Percentiles rank a stretch among this genome's conserved stretches.
phyloP scores from a whole-genome alignment of 768 basidiomycete genomes.

The Cytidiella melzeri region DNA sequence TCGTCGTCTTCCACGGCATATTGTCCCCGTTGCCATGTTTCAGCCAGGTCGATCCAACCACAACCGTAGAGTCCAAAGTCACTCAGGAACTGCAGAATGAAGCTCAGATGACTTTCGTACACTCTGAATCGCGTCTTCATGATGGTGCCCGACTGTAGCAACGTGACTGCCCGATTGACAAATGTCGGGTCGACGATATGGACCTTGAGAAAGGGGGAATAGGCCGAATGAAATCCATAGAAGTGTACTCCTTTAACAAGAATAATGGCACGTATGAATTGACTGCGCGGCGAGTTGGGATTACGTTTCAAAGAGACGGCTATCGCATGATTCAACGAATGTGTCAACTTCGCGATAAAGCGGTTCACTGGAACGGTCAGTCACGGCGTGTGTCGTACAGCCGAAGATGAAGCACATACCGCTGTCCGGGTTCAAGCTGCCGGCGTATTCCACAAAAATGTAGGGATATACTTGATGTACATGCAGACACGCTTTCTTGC shows the following conservation, averaged over 20 bases:
- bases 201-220: constrained; percentile 87
- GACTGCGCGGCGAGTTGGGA: constrained; percentile 49
- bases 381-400: not conserved
- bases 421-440: constrained; percentile 51
- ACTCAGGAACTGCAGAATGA: constrained; percentile 85
- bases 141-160: constrained; percentile 77
- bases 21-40: constrained; percentile 54
- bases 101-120: constrained; percentile 89
- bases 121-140: constrained; percentile 73
- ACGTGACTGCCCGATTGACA: constrained; percentile 62
- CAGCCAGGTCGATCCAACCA: constrained; percentile 74
- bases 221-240: constrained; percentile 87
- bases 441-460: constrained; percentile 80
- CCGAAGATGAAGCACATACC: constrained; percentile 37
- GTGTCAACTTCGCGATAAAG: constrained; percentile 62
- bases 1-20: constrained; percentile 31
- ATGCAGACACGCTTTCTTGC: constrained; percentile 79
- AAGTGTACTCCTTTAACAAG: constrained; percentile 94
- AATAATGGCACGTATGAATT: constrained; percentile 68
- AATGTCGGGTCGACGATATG: constrained; percentile 64
- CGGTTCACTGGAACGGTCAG: constrained; percentile 47
- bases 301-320: constrained; percentile 74
- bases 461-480: constrained; percentile 95
- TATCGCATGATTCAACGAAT: constrained; percentile 82
- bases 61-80: constrained; percentile 96